Evolutionary conservation across 1,284 basidiomycete genomes (phyloP), one percentile per base, ranked within the genome.

Genomic region (Gymnopus androsaceus): DNA sequence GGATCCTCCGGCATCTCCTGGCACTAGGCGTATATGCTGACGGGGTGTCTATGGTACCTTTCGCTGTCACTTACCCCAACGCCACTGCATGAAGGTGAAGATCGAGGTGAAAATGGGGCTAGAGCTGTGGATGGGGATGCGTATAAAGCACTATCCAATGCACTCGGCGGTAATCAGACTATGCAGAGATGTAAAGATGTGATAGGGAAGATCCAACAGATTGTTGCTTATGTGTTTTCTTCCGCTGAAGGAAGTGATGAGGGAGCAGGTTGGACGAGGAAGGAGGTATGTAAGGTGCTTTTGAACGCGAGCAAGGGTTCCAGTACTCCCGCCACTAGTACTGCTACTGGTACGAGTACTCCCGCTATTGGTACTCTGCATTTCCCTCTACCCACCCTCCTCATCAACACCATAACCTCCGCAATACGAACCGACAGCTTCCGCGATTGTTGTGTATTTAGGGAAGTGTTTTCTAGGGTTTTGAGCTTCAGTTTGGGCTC

Each of bases 171-270:
- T 15, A 5, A 7, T 23, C 15, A 42, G 19, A 9, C 25, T 21
- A 17, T 14, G 3, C 41, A 23, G 17, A 15, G 21, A 37, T 52
- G 57, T 38, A 59, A 61, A 14, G 66, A 61, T 19, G 61, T 91
- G 2, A 66, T 81, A 0, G 70, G 71, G 19, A 83, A 76, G 55
- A 76, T 82, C 2, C 83, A 85, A 48, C 85, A 85, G 34, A 66
- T 91, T 2, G 72, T 82, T 1, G 81, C 89, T 0, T 95, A 94
- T 69, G 71, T 91, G 0, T 71, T 95, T 17, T 78, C 80, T 2
- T 74, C 80, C 0, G 67, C 74, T 0, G 34, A 49, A 68, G 73
- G 0, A 77, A 78, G 37, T 79, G 81, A 6, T 70, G 69, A 1
- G 87, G 86, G 85, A 82, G 86, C 85, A 81, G 84, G 64, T 59